Evolutionary conservation across 306 rosid species (phyloP).

Genomic region (Lagenaria siceraria): DNA sequence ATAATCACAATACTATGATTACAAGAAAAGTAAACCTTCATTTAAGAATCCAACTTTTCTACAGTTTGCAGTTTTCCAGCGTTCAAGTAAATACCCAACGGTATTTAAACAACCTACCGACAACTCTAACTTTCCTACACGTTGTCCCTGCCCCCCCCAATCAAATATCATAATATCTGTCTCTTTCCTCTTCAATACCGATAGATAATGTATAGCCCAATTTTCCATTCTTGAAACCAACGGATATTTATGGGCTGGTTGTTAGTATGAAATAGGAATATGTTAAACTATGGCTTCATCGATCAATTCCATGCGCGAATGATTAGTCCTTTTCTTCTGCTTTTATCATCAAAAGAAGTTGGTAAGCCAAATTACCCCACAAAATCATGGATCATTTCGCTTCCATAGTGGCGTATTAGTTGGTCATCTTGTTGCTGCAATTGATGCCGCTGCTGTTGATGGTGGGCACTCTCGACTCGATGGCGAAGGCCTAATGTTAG

Average conservation of each 20-base stretch:
- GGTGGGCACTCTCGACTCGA: conserved; percentile 26
- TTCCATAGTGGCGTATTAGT: conserved; percentile 35
- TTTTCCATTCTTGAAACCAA: neutral
- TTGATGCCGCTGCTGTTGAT: conserved; percentile 32
- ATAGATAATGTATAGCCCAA: neutral
- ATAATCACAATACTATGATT: neutral
- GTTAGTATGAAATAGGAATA: neutral
- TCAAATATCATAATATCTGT: neutral
- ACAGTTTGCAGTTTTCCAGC: neutral
- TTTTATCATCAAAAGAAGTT: neutral
- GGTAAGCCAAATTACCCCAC: conserved; percentile 29
- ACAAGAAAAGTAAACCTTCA: neutral
- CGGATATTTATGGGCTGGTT: neutral
- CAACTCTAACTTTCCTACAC: neutral
- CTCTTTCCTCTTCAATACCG: neutral
- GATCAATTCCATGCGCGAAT: neutral
- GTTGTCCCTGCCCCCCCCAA: neutral
- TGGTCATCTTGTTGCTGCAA: conserved; percentile 37
- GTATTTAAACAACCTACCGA: neutral
- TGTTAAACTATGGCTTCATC: neutral
- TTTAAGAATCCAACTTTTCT: neutral
- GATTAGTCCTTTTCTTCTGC: neutral
- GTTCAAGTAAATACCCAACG: neutral
- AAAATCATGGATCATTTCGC: conserved; percentile 50
- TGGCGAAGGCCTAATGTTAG: conserved; percentile 69